Percentiles rank a stretch among this genome's conserved stretches.
These are phyloP conservation scores for Tricholoma hemisulphureum DNA, from an alignment of 768 basidiomycete species.

Conservation along the genomic window DNA sequence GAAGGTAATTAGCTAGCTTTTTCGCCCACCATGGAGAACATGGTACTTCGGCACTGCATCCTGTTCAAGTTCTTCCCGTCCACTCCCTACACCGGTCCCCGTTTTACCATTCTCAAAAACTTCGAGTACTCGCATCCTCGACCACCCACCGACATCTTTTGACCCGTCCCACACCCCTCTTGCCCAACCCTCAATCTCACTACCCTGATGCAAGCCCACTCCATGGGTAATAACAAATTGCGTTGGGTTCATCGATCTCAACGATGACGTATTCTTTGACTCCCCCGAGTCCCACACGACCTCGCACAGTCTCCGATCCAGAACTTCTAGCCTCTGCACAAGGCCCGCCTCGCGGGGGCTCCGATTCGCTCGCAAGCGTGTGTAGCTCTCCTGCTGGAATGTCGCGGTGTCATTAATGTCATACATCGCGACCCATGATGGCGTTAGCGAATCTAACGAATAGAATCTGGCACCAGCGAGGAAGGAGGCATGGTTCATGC, in stretches of 20 bases:
- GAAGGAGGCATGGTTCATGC: conserved; percentile 45
- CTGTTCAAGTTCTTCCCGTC: conserved; percentile 31
- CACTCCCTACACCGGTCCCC: conserved; percentile 24
- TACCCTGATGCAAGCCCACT: conserved; percentile 15
- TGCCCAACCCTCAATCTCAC: conserved; percentile 24
- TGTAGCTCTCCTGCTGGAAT: conserved; percentile 44
- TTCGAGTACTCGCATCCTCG: conserved; percentile 38
- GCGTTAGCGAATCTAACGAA: conserved; percentile 33
- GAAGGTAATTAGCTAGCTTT: background rate
- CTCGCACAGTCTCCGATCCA: conserved; percentile 44
- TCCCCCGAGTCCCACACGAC: conserved; percentile 34
- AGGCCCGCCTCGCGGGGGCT: conserved; percentile 43
- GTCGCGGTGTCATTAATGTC: conserved; percentile 43
- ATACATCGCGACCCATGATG: conserved; percentile 51
- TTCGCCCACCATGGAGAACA: conserved; percentile 38
- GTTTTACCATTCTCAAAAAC: conserved; percentile 42
- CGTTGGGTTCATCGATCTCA: conserved; percentile 31
- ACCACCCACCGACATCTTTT: conserved; percentile 33
- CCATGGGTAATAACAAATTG: conserved; percentile 33
- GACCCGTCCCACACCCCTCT: conserved; percentile 15
- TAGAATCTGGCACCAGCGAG: conserved; percentile 47
- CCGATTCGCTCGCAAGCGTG: conserved; percentile 41
- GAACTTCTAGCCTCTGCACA: conserved; percentile 39
- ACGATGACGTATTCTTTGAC: conserved; percentile 29
- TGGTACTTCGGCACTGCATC: conserved; percentile 37